A percentile compares a stretch with the other conserved stretches of the same genome.
phyloP scores from a whole-genome alignment of 768 basidiomycete genomes.

The Trametes elegans region DNA sequence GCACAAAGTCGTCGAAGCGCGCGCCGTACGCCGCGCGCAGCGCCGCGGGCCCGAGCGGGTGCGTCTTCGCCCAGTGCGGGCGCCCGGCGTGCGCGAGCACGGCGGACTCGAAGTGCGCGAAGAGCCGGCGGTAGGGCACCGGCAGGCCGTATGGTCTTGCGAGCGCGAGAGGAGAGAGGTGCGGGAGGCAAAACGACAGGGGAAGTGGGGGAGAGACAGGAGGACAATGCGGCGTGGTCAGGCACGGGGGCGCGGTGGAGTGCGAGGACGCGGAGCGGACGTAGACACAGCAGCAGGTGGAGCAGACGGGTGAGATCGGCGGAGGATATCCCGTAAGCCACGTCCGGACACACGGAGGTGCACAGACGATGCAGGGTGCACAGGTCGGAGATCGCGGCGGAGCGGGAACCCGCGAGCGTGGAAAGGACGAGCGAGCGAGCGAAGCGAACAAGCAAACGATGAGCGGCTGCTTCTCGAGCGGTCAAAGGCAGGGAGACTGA shows the following conservation, averaged over 20 bases:
- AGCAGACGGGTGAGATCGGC: too few species aligned
- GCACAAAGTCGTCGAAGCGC: constrained; percentile 72
- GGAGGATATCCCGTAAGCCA: too few species aligned
- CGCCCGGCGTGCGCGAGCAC: constrained; percentile 68
- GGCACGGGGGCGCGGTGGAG: background rate
- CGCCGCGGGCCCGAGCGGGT: constrained; percentile 60
- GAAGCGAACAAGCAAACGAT: constrained; percentile 1
- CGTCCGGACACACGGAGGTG: too few species aligned
- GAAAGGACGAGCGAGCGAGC: background rate
- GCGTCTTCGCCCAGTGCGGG: constrained; percentile 97
- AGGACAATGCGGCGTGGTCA: background rate
- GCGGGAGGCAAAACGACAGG: background rate
- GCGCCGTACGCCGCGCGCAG: constrained; percentile 77
- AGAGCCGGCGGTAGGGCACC: constrained; percentile 78
- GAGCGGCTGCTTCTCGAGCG: constrained; percentile 4
- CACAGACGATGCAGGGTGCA: background rate
- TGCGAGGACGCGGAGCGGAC: background rate
- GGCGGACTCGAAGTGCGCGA: constrained; percentile 73
- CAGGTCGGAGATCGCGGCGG: background rate
- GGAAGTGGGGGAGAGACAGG: background rate
- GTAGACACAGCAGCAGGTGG: background rate
- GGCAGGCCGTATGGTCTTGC: constrained; percentile 80
- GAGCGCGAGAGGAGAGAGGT: constrained; percentile 1
- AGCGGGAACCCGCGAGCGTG: constrained; percentile 5
- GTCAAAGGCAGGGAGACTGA: background rate